phyloP scores from a whole-genome alignment of 1,284 basidiomycete species.

The Lentinula novae-zelandiae region DNA sequence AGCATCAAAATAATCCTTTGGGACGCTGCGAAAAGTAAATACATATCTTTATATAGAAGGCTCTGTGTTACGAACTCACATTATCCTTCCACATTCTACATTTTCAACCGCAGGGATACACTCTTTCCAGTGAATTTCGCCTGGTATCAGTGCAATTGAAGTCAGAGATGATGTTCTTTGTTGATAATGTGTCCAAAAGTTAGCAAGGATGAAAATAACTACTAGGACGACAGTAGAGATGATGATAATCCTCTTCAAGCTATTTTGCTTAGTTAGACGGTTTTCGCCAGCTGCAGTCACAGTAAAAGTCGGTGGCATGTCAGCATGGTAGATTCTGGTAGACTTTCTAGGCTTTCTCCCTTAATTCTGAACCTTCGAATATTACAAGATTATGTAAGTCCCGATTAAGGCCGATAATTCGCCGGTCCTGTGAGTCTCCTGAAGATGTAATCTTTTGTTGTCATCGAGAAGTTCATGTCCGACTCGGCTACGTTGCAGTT shows the following conservation, averaged over 20 bases:
- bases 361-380: too few relatives aligned
- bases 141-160: neutral
- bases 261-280: too few relatives aligned
- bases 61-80: neutral
- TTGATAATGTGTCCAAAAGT: neutral
- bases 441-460: too few relatives aligned
- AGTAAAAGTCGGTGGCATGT: neutral
- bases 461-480: too few relatives aligned
- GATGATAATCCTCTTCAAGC: neutral
- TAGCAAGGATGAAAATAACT: neutral
- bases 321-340: neutral
- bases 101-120: conserved; percentile 10
- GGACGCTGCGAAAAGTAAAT: conserved; percentile 21
- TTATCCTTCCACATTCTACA: conserved; percentile 11
- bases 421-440: too few relatives aligned
- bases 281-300: neutral
- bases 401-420: too few relatives aligned
- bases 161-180: neutral
- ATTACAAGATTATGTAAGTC: too few relatives aligned
- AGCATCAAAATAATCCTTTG: conserved; percentile 28
- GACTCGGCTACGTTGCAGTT: too few relatives aligned
- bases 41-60: neutral
- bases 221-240: neutral
- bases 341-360: too few relatives aligned
- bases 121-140: conserved; percentile 5